Evolutionary conservation across 768 basidiomycete genomes (phyloP), one percentile per base, ranked within the genome.

Genomic region (Suillus cothurnatus): DNA sequence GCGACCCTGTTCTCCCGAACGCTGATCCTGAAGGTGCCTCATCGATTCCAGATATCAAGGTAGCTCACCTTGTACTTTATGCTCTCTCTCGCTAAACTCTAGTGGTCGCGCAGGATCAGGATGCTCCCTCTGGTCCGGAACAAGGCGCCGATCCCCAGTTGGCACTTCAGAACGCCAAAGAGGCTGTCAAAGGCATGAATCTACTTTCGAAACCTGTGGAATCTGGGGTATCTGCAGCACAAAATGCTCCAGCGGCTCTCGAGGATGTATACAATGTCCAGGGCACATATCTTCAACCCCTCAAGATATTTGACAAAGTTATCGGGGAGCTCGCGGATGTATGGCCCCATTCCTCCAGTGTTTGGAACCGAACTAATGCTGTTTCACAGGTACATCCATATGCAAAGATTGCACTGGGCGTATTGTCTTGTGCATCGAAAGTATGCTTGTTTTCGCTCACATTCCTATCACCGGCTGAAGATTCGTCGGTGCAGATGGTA

Each of bases 351-450:
- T 21, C 3, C n/a, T 57, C 7, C 5, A 3, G 15, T 32, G 6
- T 1, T 56, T 34, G 17, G 50, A 62, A 5, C n/a, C 11, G 15
- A 23, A 23, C 23, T 32, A n/a, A 28, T 34, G 0, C 3, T 8
- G 8, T 21, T n/a, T 12, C 12, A 0, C 4, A 64, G 64, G 34
- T 64, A 4, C 64, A 64, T 38, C 64, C 64, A 3, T 64, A 64
- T 6, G 64, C 64, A 9, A 58, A 43, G 36, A 38, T 64, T n/a
- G 64, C 47, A 26, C 21, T 61, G 43, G 45, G 41, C 3, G 15
- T 58, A 2, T 17, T 64, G 34, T 31, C 59, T 11, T 36, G 23
- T 23, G 64, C 64, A 1, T 32, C 39, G 1, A 45, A 61, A 28
- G 64, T 60, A 34, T 8, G 56, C 38, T 4, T 47, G 7, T 12